Conservation (phyloP, 2,329 filamentous ascomycete genomes). For the Ophidiomyces ophidiicola region DNA sequence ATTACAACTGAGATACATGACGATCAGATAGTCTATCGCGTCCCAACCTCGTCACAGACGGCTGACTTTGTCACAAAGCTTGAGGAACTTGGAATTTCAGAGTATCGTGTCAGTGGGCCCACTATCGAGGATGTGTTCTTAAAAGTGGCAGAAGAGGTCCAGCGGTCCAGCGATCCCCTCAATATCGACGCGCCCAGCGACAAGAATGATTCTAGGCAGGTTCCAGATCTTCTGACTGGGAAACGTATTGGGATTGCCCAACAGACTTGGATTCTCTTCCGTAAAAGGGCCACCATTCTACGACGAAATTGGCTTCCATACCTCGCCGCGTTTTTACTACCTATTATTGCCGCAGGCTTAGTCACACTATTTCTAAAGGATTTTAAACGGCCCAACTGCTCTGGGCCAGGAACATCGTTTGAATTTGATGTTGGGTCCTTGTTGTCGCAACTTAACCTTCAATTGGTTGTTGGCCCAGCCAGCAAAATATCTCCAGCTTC, state of each 20-base stretch:
- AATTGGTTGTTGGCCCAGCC: slow-evolving; percentile 29
- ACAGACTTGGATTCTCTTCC: slow-evolving; percentile 63
- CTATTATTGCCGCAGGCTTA: slow-evolving; percentile 65
- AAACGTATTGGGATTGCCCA: slow-evolving; percentile 54
- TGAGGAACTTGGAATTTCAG: slow-evolving; percentile 53
- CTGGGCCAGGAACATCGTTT: slow-evolving; percentile 34
- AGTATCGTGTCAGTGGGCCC: slow-evolving; percentile 77
- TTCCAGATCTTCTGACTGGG: slow-evolving; percentile 50
- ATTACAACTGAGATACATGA: slow-evolving; percentile 49
- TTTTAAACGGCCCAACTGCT: slow-evolving; percentile 43
- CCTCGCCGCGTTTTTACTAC: slow-evolving; percentile 60
- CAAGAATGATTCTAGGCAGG: slow-evolving; percentile 11
- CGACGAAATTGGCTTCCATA: slow-evolving; percentile 69
- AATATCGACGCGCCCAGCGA: slow-evolving; percentile 15
- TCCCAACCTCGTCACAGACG: slow-evolving; percentile 56
- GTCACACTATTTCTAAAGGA: slow-evolving; percentile 61
- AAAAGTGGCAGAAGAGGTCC: slow-evolving; percentile 68
- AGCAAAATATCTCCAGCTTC: slow-evolving; percentile 20
- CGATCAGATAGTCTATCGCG: slow-evolving; percentile 61
- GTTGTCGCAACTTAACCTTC: slow-evolving; percentile 21
- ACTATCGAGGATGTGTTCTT: slow-evolving; percentile 91
- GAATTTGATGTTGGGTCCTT: slow-evolving; percentile 17
- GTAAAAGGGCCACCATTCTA: slow-evolving; percentile 65
- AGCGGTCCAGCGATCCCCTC: slow-evolving; percentile 16
- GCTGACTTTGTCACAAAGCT: slow-evolving; percentile 58